Conservation (phyloP, 176 grass and related monocot genomes). For the Avena sativa region DNA sequence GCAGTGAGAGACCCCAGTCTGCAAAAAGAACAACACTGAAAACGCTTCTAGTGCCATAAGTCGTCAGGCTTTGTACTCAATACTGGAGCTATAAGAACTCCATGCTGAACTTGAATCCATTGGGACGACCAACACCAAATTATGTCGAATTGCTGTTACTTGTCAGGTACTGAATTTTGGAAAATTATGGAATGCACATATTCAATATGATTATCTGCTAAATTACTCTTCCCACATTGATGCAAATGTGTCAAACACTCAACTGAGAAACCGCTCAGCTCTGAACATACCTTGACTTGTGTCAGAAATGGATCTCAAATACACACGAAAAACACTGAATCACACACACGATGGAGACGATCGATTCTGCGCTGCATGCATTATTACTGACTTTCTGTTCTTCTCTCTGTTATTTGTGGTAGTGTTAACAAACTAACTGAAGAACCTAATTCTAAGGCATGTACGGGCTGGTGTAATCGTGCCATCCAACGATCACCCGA, state of each 20-base stretch:
- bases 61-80: not conserved
- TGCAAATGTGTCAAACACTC: not conserved
- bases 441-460: no score
- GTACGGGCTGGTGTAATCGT: no score
- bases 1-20: not conserved
- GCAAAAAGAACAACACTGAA: not conserved
- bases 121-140: not conserved
- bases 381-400: no score
- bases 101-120: not conserved
- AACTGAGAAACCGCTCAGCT: not conserved
- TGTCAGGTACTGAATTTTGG: not conserved
- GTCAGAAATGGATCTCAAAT: not conserved
- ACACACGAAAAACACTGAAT: not conserved
- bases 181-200: not conserved
- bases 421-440: no score
- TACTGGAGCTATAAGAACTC: not conserved
- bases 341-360: not conserved
- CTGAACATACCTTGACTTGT: not conserved
- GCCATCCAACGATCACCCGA: no score
- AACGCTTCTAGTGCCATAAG: not conserved
- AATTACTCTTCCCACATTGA: not conserved
- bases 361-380: not conserved
- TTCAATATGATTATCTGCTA: not conserved
- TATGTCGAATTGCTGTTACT: not conserved
- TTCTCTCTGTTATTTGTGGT: no score